Evolutionary conservation across 164 flowering plant genomes (phyloP), one percentile per base, ranked within the genome.

Genomic region (Aristolochia californica): DNA sequence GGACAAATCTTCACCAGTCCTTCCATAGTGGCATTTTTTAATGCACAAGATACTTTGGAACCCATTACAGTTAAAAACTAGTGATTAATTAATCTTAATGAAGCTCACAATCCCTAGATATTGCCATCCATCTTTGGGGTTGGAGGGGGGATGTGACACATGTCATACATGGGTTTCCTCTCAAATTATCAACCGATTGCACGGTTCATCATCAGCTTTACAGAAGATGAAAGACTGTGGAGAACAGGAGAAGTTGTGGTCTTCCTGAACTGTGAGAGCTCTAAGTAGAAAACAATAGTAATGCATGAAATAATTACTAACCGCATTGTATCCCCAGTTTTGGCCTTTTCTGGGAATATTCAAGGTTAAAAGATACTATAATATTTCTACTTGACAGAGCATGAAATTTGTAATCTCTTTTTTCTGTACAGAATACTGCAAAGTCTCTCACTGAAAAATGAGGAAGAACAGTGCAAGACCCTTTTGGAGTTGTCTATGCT

Each of bases 231-330:
- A 8, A 47, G 18, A 47, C 12, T 47, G 50, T 47, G 50, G 50
- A 17, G n/a, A n/a, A n/a, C n/a, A n/a, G n/a, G n/a, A n/a, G 48
- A 45, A 14, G 50, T 22, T 51, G 54, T 51, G 54, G 24, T 57
- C 60, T 57, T 57, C 60, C 21, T n/a, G n/a, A n/a, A n/a, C n/a
- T n/a, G n/a, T n/a, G n/a, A n/a, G n/a, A n/a, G n/a, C n/a, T n/a
- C n/a, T n/a, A n/a, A n/a, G n/a, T n/a, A n/a, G n/a, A n/a, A n/a
- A n/a, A 57, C 45, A 34, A 13, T 23, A 15, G 15, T 13, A 57
- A 15, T 27, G 61, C 26, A 27, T 18, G 53, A 8, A 58, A 48
- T 58, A 43, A 58, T 58, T 44, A 15, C 24, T 48, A 26, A 48
- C 44, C 2, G 53, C 14, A 49, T 43, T 47, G 17, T 11, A 58